Percentiles rank a stretch among this genome's conserved stretches.
phyloP scores from a whole-genome alignment of 148 eudicot genomes.

The Chenopodium album region DNA sequence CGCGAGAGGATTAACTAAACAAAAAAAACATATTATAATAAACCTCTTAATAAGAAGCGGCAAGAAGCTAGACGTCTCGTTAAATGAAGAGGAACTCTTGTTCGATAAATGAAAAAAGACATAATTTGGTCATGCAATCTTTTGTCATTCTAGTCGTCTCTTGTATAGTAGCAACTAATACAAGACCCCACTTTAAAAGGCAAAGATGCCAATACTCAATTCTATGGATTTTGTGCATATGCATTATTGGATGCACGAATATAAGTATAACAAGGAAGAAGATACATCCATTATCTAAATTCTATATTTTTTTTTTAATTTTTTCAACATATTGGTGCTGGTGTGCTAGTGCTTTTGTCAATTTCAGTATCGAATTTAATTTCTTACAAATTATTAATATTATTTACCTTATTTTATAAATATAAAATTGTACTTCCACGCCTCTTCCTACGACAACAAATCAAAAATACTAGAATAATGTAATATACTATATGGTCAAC shows the following conservation, averaged over 20 bases:
- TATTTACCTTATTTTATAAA: background rate
- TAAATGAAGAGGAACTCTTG: background rate
- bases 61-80: background rate
- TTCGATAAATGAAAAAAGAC: no score
- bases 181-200: slow-evolving; percentile 15
- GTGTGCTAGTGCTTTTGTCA: slow-evolving; percentile 10
- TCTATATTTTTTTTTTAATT: background rate
- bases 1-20: no score
- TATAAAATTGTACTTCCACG: slow-evolving; percentile 18
- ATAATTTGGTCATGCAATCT: background rate
- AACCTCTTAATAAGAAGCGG: background rate
- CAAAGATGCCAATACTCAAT: slow-evolving; percentile 20
- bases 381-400: background rate
- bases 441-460: slow-evolving; percentile 21
- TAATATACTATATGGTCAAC: slow-evolving; percentile 17
- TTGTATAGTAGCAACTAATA: background rate
- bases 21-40: no score
- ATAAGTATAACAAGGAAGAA: slow-evolving; percentile 15
- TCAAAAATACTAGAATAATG: slow-evolving; percentile 7
- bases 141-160: background rate
- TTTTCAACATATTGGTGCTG: background rate
- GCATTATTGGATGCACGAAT: slow-evolving; percentile 26
- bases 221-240: slow-evolving; percentile 25
- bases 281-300: slow-evolving; percentile 23
- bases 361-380: slow-evolving; percentile 14